A percentile compares a stretch with the other conserved stretches of the same genome.
phyloP scores from a whole-genome alignment of 306 rosid genomes.

The Inga oerstediana region DNA sequence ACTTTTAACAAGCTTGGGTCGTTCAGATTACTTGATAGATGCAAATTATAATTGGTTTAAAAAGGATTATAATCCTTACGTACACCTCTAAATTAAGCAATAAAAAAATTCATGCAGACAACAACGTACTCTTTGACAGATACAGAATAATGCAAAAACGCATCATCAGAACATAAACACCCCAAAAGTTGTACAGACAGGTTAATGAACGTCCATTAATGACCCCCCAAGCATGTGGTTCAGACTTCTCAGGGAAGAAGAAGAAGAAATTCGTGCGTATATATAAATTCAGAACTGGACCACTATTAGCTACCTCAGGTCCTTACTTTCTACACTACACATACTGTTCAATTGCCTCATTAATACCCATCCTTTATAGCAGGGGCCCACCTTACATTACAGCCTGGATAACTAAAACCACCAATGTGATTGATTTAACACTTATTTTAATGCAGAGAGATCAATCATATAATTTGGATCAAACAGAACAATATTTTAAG shows the following conservation, averaged over 20 bases:
- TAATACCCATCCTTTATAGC: background rate
- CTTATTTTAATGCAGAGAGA: background rate
- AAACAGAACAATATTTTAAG: background rate
- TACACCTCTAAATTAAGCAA: background rate
- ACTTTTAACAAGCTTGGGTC: background rate
- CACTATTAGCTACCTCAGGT: constrained; percentile 13
- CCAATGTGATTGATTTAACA: background rate
- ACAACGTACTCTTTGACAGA: background rate
- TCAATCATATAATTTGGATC: constrained; percentile 2
- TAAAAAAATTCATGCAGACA: background rate
- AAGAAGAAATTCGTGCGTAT: constrained; percentile 24
- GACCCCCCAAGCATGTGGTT: background rate
- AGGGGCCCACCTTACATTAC: background rate
- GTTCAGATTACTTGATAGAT: background rate
- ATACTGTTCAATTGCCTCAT: background rate
- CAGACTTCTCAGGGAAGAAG: background rate
- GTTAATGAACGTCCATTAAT: background rate
- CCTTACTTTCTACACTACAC: background rate
- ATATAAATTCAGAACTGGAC: constrained; percentile 18
- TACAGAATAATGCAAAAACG: background rate
- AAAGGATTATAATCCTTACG: no score
- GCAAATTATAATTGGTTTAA: background rate
- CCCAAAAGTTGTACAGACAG: background rate
- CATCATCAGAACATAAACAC: background rate
- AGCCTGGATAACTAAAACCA: background rate